Base-by-base conservation (phyloP, 2,329 filamentous ascomycete genomes). In the Hymenoscyphus fructigenus region DNA sequence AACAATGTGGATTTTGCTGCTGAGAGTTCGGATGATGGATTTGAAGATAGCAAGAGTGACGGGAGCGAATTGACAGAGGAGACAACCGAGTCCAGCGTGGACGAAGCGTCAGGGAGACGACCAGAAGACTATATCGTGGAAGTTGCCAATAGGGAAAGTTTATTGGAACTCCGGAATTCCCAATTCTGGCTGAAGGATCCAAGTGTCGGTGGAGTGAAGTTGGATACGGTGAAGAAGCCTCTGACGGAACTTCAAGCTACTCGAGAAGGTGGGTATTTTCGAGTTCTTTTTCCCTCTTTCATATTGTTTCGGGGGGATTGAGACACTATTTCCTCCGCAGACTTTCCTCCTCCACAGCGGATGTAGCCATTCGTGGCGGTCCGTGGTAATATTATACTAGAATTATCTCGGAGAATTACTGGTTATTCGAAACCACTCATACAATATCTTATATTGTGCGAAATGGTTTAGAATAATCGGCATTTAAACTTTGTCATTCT, bases 191-290 rank as follows among this genome's bases (percentile, higher is more conserved):
- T 60, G 78, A 80, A 72, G 57, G 68, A 41, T 14, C 70, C 71
- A 4, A 71, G 56, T 64, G 63, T 72, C 10, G 65, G 64, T 63
- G 72, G 70, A 23, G 66, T 71, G 17, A 67, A 68, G 60, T 57
- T 74, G 41, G 70, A 73, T 56, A 74, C 72, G 3, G 71, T 73
- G 28, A 73, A 70, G 60, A 74, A 68, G 56, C 67, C 61, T 28
- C 69, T 75, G 47, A 74, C 73, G 26, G 93, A 97, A 74, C 80
- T 91, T 1, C 88, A 93, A 68, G 80, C 88, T 12, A 79, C 93
- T 29, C 86, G 92, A 58, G 93, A 98, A 73, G 29, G 29, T 32
- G 29, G 1, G 29, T 6, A 32, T 32, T 7, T 7, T 1, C 29
- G 29, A 32, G 29, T 32, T 32, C 29, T 32, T 32, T 32, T 32